Evolutionary conservation across 1,284 basidiomycete species (phyloP), one percentile per base, ranked within the genome.

Genomic region (Psilocybe mexicana): DNA sequence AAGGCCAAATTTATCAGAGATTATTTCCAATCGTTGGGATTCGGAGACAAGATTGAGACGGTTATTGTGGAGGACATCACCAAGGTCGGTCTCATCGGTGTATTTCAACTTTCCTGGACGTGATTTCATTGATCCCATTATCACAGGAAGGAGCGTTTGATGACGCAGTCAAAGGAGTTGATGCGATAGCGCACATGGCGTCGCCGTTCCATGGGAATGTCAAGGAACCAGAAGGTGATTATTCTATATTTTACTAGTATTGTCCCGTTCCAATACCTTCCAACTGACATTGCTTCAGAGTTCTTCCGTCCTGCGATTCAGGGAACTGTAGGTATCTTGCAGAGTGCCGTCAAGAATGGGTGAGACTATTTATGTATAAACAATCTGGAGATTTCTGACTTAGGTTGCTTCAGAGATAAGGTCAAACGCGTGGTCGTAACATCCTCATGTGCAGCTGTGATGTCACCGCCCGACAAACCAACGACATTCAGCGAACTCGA

Each of bases 351-450:
- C 0, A 74, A 74, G 55, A 53, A 69, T 44, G 76, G 70, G 75
- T 73, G 60, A 43, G 69, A 55, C 24, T 35, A 12, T 18, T n/a
- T 18, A 3, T 40, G 38, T 12, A 40, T 11, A 6, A 44, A 18
- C 30, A 47, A 6, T 25, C 18, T 11, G 3, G 33, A 35, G 2
- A 11, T 30, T n/a, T 11, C 28, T 14, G 6, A 30, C 7, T 48
- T n/a, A 8, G 26, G 12, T 26, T 30, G 0, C 35, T 28, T 26
- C 50, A 72, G 70, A 14, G 45, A 66, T n/a, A 47, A 58, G 6
- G 75, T 88, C 59, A 81, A 85, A 67, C 79, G 88, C 2, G 74
- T 92, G 43, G 82, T 91, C 11, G 70, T 91, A 49, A 88, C 87
- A 0, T 83, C 82, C 2, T 88, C 87, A 55, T 86, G 81, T 0